Conservation (phyloP, 495 filamentous ascomycete genomes). For the Niebla homalea region DNA sequence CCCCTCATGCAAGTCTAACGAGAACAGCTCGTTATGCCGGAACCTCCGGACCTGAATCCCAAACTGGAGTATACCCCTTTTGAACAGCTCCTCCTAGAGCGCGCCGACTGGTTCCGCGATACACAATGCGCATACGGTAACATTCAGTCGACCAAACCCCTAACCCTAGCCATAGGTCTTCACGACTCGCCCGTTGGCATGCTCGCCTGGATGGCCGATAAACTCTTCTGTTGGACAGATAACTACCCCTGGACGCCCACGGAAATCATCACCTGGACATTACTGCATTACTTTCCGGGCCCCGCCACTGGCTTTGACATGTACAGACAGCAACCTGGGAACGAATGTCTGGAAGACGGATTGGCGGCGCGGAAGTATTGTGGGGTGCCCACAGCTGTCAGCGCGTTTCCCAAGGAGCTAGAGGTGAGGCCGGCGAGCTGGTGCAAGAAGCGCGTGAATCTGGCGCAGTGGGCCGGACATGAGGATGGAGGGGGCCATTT, state of each 20-base stretch:
- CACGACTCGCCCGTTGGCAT: conserved; percentile 19
- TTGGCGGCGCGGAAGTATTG: conserved; percentile 1
- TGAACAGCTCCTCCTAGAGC: conserved; percentile 8
- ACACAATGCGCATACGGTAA: conserved; percentile 13
- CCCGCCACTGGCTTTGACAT: conserved; percentile 15
- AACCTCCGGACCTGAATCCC: too few species aligned
- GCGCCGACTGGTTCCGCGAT: conserved; percentile 10
- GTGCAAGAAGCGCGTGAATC: conserved; percentile 16
- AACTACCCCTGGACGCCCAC: conserved; percentile 16
- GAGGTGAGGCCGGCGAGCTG: conserved; percentile 16
- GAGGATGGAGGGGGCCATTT: conserved; percentile 25
- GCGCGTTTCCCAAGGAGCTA: conserved; percentile 20
- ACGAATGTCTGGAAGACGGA: conserved; percentile 8
- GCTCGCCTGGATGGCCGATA: conserved; percentile 21
- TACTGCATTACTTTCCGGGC: conserved; percentile 22
- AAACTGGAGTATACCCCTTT: conserved; percentile 14
- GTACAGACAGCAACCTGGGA: conserved; percentile 14
- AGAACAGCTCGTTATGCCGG: neutral
- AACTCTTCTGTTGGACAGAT: conserved; percentile 18
- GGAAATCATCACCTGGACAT: conserved; percentile 20
- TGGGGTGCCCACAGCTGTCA: conserved; percentile 12
- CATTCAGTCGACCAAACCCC: conserved; percentile 16
- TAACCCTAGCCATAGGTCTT: conserved; percentile 16
- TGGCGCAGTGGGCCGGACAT: conserved; percentile 22
- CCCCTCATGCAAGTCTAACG: neutral